Conservation (phyloP, 495 filamentous ascomycete species). For the Lichenothelia convexa region DNA sequence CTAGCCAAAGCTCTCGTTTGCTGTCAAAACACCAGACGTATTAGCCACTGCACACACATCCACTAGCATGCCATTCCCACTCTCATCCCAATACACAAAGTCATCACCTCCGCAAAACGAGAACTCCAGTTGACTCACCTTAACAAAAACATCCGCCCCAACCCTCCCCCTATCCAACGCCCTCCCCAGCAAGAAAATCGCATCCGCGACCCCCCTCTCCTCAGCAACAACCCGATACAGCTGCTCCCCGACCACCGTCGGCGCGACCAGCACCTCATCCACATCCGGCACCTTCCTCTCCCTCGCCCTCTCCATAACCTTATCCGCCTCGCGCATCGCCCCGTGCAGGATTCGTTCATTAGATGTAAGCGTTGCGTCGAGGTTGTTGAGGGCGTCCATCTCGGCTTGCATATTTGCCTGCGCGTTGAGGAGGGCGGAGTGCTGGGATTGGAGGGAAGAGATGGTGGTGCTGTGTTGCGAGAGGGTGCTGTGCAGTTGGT, state of each 20-base stretch:
- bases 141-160: slow-evolving; percentile 63
- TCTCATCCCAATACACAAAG: slow-evolving; percentile 1
- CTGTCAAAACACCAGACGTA: slow-evolving; percentile 13
- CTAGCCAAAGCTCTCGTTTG: slow-evolving; percentile 67
- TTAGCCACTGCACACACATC: not conserved
- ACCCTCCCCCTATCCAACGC: slow-evolving; percentile 71
- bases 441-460: slow-evolving; percentile 59
- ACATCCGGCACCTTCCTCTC: slow-evolving; percentile 40
- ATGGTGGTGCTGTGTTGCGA: slow-evolving; percentile 51
- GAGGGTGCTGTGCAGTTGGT: slow-evolving; percentile 44
- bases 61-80: not conserved
- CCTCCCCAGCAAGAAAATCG: slow-evolving; percentile 64
- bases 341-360: slow-evolving; percentile 65
- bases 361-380: slow-evolving; percentile 48
- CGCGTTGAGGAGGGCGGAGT: slow-evolving; percentile 51
- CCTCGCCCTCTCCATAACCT: slow-evolving; percentile 48
- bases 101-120: too few relatives aligned
- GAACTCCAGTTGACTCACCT: slow-evolving; percentile 27
- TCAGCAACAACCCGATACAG: slow-evolving; percentile 76
- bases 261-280: slow-evolving; percentile 83
- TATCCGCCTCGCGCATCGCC: slow-evolving; percentile 60
- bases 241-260: slow-evolving; percentile 82
- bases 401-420: slow-evolving; percentile 51
- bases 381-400: slow-evolving; percentile 43
- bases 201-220: slow-evolving; percentile 65